phyloP scores from a whole-genome alignment of 257 asterid species.

The Ilex asprella region DNA sequence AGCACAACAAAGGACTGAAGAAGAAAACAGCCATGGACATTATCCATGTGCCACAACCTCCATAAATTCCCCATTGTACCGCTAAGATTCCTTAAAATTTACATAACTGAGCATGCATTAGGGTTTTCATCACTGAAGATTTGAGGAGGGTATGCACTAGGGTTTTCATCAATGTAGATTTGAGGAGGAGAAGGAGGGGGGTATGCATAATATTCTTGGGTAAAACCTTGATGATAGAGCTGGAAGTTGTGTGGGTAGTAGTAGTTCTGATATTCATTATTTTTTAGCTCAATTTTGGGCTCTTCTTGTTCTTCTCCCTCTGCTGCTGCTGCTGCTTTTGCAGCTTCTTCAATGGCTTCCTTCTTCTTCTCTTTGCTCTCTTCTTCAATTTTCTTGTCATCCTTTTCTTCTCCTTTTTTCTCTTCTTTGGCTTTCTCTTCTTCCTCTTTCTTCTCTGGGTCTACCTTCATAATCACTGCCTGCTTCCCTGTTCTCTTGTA shows the following conservation, averaged over 20 bases:
- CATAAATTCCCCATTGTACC: slow-evolving; percentile 5
- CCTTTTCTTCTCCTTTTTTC: background rate
- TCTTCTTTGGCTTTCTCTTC: background rate
- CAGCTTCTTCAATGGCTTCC: background rate
- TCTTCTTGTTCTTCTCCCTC: slow-evolving; percentile 14
- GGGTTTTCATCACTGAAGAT: slow-evolving; percentile 64
- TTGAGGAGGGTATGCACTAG: slow-evolving; percentile 53
- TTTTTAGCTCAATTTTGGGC: slow-evolving; percentile 27
- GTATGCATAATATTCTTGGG: slow-evolving; percentile 23
- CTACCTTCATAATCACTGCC: background rate
- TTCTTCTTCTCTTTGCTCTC: background rate
- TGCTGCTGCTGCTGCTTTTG: background rate
- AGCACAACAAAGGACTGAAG: slow-evolving; percentile 20
- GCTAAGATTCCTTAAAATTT: slow-evolving; percentile 17
- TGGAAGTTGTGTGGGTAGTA: slow-evolving; percentile 24
- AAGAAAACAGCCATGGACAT: background rate
- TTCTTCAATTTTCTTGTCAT: background rate
- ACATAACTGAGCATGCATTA: slow-evolving; percentile 48
- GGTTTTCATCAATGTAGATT: slow-evolving; percentile 51
- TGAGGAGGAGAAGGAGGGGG: slow-evolving; percentile 20
- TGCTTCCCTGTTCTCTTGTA: slow-evolving; percentile 1
- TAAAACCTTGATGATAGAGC: slow-evolving; percentile 9
- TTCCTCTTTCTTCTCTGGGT: background rate
- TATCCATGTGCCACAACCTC: slow-evolving; percentile 3
- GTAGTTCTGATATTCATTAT: slow-evolving; percentile 16